Percentiles rank a stretch among this genome's conserved stretches.
Conservation (phyloP, 345 rosid genomes). For the Linum tenue region DNA sequence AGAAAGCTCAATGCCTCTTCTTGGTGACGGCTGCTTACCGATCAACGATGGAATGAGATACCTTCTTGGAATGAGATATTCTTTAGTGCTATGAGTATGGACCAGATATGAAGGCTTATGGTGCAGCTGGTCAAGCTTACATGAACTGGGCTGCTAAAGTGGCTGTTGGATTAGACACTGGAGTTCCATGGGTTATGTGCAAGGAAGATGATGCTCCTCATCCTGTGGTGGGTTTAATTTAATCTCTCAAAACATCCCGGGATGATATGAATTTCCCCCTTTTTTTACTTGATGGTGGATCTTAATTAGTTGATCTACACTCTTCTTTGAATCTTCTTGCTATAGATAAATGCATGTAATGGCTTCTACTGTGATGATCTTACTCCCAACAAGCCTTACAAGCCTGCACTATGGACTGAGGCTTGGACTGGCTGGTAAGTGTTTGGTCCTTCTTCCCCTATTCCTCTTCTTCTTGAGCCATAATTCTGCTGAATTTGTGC, state of each 20-base stretch:
- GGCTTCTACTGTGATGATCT: constrained; percentile 39
- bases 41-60: no score
- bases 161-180: constrained; percentile 40
- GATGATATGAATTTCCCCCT: no score
- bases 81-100: constrained; percentile 28
- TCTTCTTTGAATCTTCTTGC: no score
- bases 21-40: no score
- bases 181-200: constrained; percentile 54
- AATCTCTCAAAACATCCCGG: no score
- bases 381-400: constrained; percentile 30
- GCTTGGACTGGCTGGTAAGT: constrained; percentile 33
- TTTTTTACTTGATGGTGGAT: no score
- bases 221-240: constrained; percentile 29
- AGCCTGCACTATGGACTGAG: constrained; percentile 42
- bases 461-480: neutral
- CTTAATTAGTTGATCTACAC: no score
- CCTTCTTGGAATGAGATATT: constrained; percentile 18
- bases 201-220: constrained; percentile 48
- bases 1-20: no score
- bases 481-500: neutral
- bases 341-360: constrained; percentile 34
- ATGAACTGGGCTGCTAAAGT: constrained; percentile 39
- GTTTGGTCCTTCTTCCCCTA: neutral
- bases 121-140: constrained; percentile 29
- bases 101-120: constrained; percentile 17